Evolutionary conservation across 441 rosid genomes (phyloP), one percentile per base, ranked within the genome.

Genomic region (Kokia cookei): DNA sequence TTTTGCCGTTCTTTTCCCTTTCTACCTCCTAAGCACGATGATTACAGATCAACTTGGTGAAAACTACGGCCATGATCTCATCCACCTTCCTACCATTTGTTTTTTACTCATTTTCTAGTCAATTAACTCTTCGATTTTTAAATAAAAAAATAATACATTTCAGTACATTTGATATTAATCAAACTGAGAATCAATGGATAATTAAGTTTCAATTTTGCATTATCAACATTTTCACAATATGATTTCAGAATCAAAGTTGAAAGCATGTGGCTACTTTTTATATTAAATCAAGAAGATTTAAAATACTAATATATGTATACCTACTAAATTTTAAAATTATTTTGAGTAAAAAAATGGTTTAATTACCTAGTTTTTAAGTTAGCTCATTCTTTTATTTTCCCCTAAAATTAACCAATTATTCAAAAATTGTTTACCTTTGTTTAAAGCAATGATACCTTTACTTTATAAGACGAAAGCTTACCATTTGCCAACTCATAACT

Each of bases 21-120:
- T 72, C 63, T 73, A 59, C 76, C 68, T 19, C 73, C 87, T 76
- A 71, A 69, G 87, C 93, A 87, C 85, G 90, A 86, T 74, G 84
- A 32, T 76, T 81, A 81, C 93, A 89, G 88, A 90, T 86, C 85
- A 82, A 73, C 84, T 71, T 24, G 2, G 51, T 27, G 57, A 19
- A 76, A 69, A 11, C 5, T 57, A 88, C 83, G 86, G 90, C 65
- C 68, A 3, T 75, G 83, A 84, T 86, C 78, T 74, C 62, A 50
- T 78, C 89, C 83, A 82, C 87, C 11, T 51, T 51, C 53, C 53
- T 13, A 48, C 47, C 53, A 5, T 32, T 19, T 19, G 22, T 19
- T 0, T 2, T 48, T 48, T 48, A 48, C 53, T 13, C 47, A 43
- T 43, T 42, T 43, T 7, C 9, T 3, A 43, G 12, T 9, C 47